These are phyloP conservation scores for Arthrobotrys musiformis DNA, from an alignment of 2,329 filamentous ascomycete genomes.

Conservation along the genomic window DNA sequence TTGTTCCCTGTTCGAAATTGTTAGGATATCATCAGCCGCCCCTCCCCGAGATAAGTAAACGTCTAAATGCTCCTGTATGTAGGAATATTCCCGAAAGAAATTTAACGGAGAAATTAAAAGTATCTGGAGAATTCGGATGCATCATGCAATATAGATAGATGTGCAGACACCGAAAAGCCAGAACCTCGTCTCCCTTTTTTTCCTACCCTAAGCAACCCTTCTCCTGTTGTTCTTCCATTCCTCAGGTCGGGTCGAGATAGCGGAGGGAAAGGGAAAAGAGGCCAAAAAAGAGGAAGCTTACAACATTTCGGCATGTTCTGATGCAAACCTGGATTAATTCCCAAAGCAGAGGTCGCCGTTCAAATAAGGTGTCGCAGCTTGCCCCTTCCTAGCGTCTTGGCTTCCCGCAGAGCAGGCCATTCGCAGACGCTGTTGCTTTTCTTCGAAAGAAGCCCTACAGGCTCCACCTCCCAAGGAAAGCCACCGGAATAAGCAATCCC, in stretches of 20 bases:
- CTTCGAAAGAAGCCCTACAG: constrained; percentile 35
- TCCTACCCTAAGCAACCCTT: too few relatives aligned
- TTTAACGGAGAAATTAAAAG: constrained; percentile 19
- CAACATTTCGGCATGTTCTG: constrained; percentile 30
- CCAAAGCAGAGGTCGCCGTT: constrained; percentile 55
- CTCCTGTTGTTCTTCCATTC: constrained; percentile 7
- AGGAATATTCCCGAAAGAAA: constrained; percentile 26
- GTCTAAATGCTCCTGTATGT: neutral
- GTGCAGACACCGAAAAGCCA: neutral
- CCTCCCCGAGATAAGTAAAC: neutral
- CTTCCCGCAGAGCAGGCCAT: constrained; percentile 42
- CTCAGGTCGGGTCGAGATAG: neutral
- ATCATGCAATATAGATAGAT: constrained; percentile 17
- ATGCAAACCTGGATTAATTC: constrained; percentile 48
- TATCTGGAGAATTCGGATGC: constrained; percentile 10
- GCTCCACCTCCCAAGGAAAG: neutral
- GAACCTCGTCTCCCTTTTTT: constrained; percentile 11
- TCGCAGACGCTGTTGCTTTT: constrained; percentile 18
- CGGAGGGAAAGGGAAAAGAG: neutral
- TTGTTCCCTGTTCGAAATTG: neutral
- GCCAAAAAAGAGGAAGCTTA: too few relatives aligned
- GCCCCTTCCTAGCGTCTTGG: constrained; percentile 50
- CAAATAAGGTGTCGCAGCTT: constrained; percentile 54
- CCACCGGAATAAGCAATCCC: constrained; percentile 41
- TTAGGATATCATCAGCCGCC: neutral